Base-by-base conservation (phyloP, 1,139 yeast species). In the Candida glucosophila region DNA sequence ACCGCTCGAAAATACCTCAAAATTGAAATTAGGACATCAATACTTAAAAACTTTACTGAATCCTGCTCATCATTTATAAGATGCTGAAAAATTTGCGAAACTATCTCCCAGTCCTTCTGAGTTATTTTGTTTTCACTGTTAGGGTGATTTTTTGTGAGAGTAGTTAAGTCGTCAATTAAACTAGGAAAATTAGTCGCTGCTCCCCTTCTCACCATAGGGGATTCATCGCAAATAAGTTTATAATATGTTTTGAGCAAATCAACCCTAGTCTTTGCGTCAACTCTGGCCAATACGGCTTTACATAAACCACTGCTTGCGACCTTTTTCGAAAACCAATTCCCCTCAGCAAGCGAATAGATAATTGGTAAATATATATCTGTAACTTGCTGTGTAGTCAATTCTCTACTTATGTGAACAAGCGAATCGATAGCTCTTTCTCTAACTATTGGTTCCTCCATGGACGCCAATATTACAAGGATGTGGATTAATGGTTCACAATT, bases 151-250 rank as follows among this genome's bases (percentile, higher is more conserved):
- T 49, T 51, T 14, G 60, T 50, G 28, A 47, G 51, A 22, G 47
- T 49, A 23, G 85, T 65, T 40, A 71, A 55, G 29, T 72, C 58
- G 37, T 74, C 72, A 38, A 88, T 73, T 31, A 88, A 59, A 23
- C 55, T 60, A 2, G 97, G 95, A 39, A 90, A 67, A 49, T 80
- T 74, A 22, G 76, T 73, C 6, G 95, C 97, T 11, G 96, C 94
- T 11, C 95, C 80, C 48, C 97, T 76, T 54, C 96, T 76, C 19
- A 90, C 98, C 96, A 92, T 88, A 32, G 99, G 99, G 14, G 95
- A 85, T 35, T 92, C 98, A 53, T 92, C 98, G 36, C 72, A 71
- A 26, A 83, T 73, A 39, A 90, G 63, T 40, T 77, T 79, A 35
- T 74, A 63, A 51, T 79, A 88, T 29, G 78, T 53, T 23, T 68